Evolutionary conservation across 305 asterid species (phyloP).

Genomic region (Fraxinus nigra): DNA sequence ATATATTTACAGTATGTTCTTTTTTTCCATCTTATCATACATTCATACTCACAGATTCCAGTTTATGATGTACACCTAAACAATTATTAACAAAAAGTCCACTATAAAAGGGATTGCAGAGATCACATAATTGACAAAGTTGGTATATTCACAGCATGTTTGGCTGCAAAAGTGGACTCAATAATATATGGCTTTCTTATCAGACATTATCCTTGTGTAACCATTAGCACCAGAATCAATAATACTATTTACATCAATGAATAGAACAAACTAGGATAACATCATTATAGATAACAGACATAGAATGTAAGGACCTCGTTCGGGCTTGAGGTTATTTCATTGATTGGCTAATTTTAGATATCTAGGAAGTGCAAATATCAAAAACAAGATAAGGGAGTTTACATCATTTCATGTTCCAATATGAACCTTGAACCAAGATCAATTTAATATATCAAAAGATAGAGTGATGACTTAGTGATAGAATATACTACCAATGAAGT

Average conservation of each 20-base stretch:
- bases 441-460: background rate
- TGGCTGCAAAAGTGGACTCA: background rate
- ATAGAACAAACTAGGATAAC: background rate
- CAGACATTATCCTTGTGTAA: background rate
- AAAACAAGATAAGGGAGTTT: background rate
- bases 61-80: no score
- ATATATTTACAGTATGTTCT: no score
- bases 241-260: background rate
- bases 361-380: background rate
- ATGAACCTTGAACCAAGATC: background rate
- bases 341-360: background rate
- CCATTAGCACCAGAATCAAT: background rate
- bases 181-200: background rate
- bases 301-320: background rate
- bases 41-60: no score
- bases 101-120: no score
- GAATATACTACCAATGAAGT: background rate
- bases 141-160: background rate
- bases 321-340: background rate
- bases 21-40: no score
- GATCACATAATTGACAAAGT: no score
- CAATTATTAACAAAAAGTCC: no score
- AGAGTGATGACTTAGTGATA: background rate
- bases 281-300: background rate
- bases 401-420: background rate